phyloP scores from a whole-genome alignment of 805 yeast genomes.

The Cyberlindnera sargentensis region DNA sequence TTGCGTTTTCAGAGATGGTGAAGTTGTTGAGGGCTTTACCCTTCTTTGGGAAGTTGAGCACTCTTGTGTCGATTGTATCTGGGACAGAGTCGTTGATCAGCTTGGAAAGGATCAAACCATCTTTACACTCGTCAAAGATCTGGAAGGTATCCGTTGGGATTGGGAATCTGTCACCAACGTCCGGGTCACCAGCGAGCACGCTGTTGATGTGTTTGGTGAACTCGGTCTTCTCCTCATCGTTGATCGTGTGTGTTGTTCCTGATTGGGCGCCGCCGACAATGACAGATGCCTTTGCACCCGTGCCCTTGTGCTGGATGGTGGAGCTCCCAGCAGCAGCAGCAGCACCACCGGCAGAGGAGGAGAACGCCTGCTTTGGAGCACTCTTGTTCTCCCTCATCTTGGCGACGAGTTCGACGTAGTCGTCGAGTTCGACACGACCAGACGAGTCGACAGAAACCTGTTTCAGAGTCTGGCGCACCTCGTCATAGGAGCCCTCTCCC shows the following conservation, averaged over 20 bases:
- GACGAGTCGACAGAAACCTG: conserved; percentile 90
- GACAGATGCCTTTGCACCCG: conserved; percentile 63
- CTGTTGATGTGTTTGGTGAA: conserved; percentile 94
- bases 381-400: conserved; percentile 56
- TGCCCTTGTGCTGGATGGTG: conserved; percentile 40
- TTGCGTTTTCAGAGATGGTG: conserved; percentile 95
- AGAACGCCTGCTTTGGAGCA: conserved; percentile 26
- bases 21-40: conserved; percentile 83
- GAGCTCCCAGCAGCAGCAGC: conserved; percentile 20
- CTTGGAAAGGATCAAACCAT: conserved; percentile 87
- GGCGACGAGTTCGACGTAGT: conserved; percentile 78
- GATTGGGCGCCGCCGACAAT: conserved; percentile 81
- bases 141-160: conserved; percentile 92
- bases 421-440: conserved; percentile 95
- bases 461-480: conserved; percentile 89
- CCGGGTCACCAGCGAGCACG: conserved; percentile 82
- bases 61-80: conserved; percentile 97
- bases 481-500: conserved; percentile 83
- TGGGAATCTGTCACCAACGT: conserved; percentile 80
- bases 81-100: conserved; percentile 97
- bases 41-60: conserved; percentile 78
- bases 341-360: conserved; percentile 22
- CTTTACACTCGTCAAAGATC: conserved; percentile 93
- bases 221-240: conserved; percentile 94
- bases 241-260: conserved; percentile 92